Conservation (phyloP, 306 rosid genomes). For the Inga leiocalycina region DNA sequence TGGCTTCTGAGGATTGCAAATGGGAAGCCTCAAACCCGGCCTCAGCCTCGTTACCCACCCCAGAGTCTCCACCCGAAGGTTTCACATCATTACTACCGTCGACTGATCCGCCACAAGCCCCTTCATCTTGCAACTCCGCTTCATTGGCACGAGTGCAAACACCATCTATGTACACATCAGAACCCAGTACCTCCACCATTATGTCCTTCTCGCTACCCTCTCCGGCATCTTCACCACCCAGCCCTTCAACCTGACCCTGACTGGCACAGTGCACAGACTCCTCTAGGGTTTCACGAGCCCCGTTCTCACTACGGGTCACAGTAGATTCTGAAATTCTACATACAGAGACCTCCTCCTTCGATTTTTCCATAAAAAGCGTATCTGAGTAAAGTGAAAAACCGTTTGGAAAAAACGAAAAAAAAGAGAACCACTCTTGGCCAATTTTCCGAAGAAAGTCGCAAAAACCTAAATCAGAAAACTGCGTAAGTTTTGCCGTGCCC, state of each 20-base stretch:
- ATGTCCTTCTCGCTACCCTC: constrained; percentile 73
- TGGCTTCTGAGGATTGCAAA: constrained; percentile 37
- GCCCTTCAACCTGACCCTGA: constrained; percentile 39
- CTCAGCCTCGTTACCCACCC: constrained; percentile 29
- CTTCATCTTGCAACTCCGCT: constrained; percentile 39
- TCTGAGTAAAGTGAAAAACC: constrained; percentile 47
- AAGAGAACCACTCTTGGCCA: background rate
- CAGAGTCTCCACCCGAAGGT: constrained; percentile 13
- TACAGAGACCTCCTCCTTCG: constrained; percentile 43
- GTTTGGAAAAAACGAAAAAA: background rate
- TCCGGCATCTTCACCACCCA: constrained; percentile 45
- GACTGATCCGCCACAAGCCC: constrained; percentile 24
- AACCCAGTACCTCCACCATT: constrained; percentile 80
- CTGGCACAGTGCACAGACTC: constrained; percentile 35
- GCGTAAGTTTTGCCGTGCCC: constrained; percentile 24
- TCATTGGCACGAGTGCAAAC: constrained; percentile 59
- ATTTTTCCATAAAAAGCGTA: constrained; percentile 68
- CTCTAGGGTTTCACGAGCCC: constrained; percentile 46
- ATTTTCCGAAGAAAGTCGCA: constrained; percentile 25
- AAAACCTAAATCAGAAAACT: constrained; percentile 45
- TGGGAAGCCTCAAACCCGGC: constrained; percentile 38
- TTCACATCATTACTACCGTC: constrained; percentile 40
- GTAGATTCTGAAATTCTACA: constrained; percentile 49
- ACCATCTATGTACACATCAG: constrained; percentile 81
- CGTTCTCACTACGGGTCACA: constrained; percentile 43